Base-by-base conservation (phyloP, 257 asterid genomes). In the Ballota nigra region DNA sequence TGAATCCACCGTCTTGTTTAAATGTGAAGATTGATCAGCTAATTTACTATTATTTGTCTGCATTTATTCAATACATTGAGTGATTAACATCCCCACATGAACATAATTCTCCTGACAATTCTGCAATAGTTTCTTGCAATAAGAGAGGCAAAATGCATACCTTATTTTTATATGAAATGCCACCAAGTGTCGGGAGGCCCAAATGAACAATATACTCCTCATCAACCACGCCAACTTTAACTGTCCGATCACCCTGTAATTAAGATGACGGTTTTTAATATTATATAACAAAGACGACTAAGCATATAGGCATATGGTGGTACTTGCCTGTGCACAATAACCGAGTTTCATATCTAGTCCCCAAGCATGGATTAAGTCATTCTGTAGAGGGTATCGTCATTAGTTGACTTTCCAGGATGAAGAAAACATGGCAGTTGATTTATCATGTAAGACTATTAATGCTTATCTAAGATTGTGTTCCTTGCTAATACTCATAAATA, bases 361-460 rank as follows among this genome's bases (percentile, higher is more conserved):
- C 98, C 98, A 94, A n/a, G 95, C 98, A 61, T 94, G 99, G 83
- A 94, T 87, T 89, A 94, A 78, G 78, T 93, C 98, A 22, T 93
- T 93, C 98, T 93, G 85, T 69, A 28, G 41, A 38, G 20, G 45
- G 59, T 2, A 40, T 36, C 31, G 38, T 5, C n/a, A 49, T 77
- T 65, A 61, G 70, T 63, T n/a, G n/a, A n/a, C n/a, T n/a, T 78
- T 68, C 34, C 3, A 7, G 19, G 33, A 18, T 33, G 31, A 5
- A 0, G 26, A 33, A 45, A 40, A 13, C 41, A 22, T 31, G 63
- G 26, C 59, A 6, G 5, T 18, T 20, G 24, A 52, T 20, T 36
- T 36, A 36, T 5, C 6, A 24, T 19, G 65, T 22, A 40, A 40
- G 47, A 10, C 47, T 40, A 40, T 15, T 38, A 38, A 38, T 38